A percentile compares a stretch with the other conserved stretches of the same genome.
Evolutionary conservation across 2,329 filamentous ascomycete genomes (phyloP).

Genomic region (Xylariaceae sp.): DNA sequence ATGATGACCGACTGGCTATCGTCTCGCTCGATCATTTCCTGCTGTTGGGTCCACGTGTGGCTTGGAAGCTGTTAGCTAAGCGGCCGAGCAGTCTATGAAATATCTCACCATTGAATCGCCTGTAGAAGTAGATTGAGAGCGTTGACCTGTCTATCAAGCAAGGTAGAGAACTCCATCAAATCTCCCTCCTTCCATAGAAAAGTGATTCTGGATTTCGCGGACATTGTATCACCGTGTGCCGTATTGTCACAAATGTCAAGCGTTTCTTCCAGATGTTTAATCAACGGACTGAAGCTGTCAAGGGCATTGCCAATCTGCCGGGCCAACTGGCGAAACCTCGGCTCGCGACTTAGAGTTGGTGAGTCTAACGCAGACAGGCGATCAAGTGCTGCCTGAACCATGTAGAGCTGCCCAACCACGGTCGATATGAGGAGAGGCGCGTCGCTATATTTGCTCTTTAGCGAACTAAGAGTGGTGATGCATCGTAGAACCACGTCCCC

Average conservation of each 20-base stretch:
- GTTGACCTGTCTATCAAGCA: slow-evolving; percentile 30
- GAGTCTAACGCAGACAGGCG: slow-evolving; percentile 1
- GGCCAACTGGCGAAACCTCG: slow-evolving; percentile 12
- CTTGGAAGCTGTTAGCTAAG: slow-evolving; percentile 1
- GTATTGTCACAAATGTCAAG: slow-evolving; percentile 6
- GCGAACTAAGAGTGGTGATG: slow-evolving; percentile 6
- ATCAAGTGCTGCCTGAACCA: slow-evolving; percentile 14
- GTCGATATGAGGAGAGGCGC: slow-evolving; percentile 15
- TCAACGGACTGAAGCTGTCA: slow-evolving; percentile 10
- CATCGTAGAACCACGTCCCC: slow-evolving; percentile 17
- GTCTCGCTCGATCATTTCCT: slow-evolving; percentile 1
- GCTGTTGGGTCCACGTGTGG: slow-evolving; percentile 13
- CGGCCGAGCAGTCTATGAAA: neutral
- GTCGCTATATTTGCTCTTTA: slow-evolving; percentile 18
- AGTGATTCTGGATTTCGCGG: neutral
- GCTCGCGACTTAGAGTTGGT: neutral
- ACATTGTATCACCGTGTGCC: neutral
- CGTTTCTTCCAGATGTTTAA: slow-evolving; percentile 6
- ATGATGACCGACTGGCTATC: slow-evolving; percentile 14
- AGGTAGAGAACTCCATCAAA: slow-evolving; percentile 14
- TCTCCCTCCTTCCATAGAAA: slow-evolving; percentile 26
- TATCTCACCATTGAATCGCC: slow-evolving; percentile 29
- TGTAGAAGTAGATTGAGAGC: slow-evolving; percentile 28
- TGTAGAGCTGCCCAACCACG: slow-evolving; percentile 21
- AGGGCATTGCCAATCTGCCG: slow-evolving; percentile 11